Percentiles rank a stretch among this genome's conserved stretches.
phyloP scores from a whole-genome alignment of 345 rosid species.

The Salix viminalis region DNA sequence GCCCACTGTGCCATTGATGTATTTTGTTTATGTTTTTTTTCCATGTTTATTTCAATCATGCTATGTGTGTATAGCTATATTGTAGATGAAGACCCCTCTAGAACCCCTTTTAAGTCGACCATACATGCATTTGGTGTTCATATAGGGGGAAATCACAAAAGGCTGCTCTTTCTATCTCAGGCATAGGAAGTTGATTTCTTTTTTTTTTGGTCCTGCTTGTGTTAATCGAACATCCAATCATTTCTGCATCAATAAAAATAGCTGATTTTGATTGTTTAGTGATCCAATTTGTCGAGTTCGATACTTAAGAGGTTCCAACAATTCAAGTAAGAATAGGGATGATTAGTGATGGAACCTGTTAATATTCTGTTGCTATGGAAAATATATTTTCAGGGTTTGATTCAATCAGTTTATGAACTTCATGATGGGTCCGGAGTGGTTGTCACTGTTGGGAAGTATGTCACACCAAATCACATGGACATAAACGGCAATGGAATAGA shows the following conservation, averaged over 20 bases:
- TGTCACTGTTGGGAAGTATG: constrained; percentile 81
- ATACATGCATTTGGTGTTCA: background rate
- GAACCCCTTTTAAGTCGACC: background rate
- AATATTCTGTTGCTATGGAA: background rate
- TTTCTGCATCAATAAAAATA: background rate
- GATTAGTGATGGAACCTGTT: background rate
- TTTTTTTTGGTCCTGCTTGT: background rate
- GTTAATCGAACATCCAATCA: background rate
- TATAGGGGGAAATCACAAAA: background rate
- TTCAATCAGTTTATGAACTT: constrained; percentile 88
- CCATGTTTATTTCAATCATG: background rate
- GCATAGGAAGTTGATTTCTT: background rate
- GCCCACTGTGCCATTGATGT: background rate
- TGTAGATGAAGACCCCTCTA: background rate
- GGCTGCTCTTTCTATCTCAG: background rate
- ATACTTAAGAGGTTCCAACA: background rate
- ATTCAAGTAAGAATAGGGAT: background rate
- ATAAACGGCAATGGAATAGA: constrained; percentile 92
- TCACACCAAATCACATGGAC: constrained; percentile 82
- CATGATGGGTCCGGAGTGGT: constrained; percentile 89
- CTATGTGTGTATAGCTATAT: background rate
- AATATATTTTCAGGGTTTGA: constrained; percentile 61
- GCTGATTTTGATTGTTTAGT: background rate
- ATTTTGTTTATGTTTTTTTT: background rate
- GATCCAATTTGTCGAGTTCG: background rate